Evolutionary conservation across 208 protist species (phyloP), one percentile per base, ranked within the genome.

Genomic region (Trypanosoma rangeli): DNA sequence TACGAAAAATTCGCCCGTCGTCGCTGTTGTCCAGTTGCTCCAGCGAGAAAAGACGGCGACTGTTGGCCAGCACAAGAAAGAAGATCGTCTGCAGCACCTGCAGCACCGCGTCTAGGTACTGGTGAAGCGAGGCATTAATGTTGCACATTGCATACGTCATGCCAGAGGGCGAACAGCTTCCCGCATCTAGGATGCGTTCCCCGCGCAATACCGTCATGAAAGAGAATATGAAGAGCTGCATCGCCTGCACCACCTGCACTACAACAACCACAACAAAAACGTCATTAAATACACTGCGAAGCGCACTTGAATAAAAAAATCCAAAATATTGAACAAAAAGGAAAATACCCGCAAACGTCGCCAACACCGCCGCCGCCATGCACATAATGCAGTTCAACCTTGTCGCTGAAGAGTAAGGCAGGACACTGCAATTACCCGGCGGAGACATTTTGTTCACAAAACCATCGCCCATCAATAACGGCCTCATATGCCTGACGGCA

Each of bases 251-350:
- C 46, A 64, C 35, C 26, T 73, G 68, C 22, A 73, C 24, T 0
- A 73, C 26, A 1, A 66, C 68, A 46, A 73, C 68, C n/a, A 57
- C 68, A 26, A 60, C 57, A 60, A 66, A 64, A 0, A 73, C 53
- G 48, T 73, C 68, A 60, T 73, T 73, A 24, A 73, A 73, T 35
- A 57, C 52, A 60, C 60, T 67, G 33, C 60, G 68, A 60, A 73
- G 57, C 44, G 63, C 31, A 35, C 28, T 59, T 10, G 58, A 73
- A 52, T 73, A 73, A 33, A 44, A 53, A 44, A 22, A 35, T 13
- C 33, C 37, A 52, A 70, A 70, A 22, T 70, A 70, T 16, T 70
- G 5, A 0, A 39, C 20, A 24, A 62, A 54, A 2, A 70, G 39
- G 24, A 70, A 7, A 28, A 42, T n/a, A 13, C 64, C 64, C 31